Evolutionary conservation across 2,329 filamentous ascomycete species (phyloP).

Genomic region (Cucurbitaria berberidis): DNA sequence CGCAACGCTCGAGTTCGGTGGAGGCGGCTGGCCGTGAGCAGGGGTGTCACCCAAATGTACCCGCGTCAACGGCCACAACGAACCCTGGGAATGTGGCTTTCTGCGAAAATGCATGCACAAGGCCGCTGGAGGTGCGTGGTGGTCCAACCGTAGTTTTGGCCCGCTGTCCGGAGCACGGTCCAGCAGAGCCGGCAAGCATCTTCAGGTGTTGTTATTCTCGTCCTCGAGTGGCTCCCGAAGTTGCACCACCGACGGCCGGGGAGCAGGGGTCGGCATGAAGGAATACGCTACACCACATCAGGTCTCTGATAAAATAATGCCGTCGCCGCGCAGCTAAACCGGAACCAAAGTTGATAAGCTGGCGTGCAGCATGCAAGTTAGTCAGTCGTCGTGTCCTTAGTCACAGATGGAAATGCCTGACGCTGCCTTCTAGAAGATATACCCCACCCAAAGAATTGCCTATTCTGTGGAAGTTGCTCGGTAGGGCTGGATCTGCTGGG

Average conservation of each 20-base stretch:
- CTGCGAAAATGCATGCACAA: conserved; percentile 33
- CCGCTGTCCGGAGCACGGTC: conserved; percentile 33
- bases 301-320: conserved; percentile 43
- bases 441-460: conserved; percentile 17
- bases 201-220: conserved; percentile 41
- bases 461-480: conserved; percentile 10
- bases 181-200: conserved; percentile 33
- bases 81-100: conserved; percentile 24
- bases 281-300: conserved; percentile 31
- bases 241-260: conserved; percentile 25
- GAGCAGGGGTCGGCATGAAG: conserved; percentile 33
- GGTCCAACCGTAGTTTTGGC: conserved; percentile 26
- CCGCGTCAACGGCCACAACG: conserved; percentile 32
- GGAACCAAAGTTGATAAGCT: conserved; percentile 6
- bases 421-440: conserved; percentile 10
- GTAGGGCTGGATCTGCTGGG: conserved; percentile 17
- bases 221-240: conserved; percentile 37
- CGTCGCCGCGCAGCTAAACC: conserved; percentile 15
- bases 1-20: conserved; percentile 26
- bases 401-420: conserved; percentile 12
- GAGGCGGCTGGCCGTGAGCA: conserved; percentile 26
- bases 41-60: conserved; percentile 20
- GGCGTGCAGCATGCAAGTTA: conserved; percentile 25
- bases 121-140: conserved; percentile 22
- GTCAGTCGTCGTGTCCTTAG: conserved; percentile 27